Evolutionary conservation across 2,329 filamentous ascomycete species (phyloP).

Genomic region (Aspergillus sp.): DNA sequence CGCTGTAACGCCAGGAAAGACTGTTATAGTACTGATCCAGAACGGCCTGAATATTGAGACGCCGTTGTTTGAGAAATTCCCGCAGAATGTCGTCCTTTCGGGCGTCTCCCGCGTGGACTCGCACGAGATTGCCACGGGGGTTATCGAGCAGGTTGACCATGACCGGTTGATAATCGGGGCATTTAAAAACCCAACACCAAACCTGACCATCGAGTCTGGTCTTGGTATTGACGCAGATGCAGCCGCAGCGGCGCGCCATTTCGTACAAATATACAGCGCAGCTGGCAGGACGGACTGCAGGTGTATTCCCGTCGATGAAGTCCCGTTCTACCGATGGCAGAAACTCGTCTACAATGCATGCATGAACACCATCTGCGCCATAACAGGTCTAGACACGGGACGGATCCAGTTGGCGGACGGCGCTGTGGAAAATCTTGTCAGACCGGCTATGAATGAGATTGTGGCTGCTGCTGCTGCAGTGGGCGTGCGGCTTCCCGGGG

Average conservation of each 20-base stretch:
- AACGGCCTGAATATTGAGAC: conserved; percentile 66
- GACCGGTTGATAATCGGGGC: conserved; percentile 54
- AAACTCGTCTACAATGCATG: conserved; percentile 53
- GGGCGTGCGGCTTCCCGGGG: conserved; percentile 46
- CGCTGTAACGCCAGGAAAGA: conserved; percentile 52
- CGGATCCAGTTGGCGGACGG: conserved; percentile 48
- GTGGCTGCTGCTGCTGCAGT: conserved; percentile 45
- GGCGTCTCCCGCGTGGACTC: conserved; percentile 56
- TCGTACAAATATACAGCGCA: conserved; percentile 50
- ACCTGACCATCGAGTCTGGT: too few relatives aligned
- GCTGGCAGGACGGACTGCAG: conserved; percentile 46
- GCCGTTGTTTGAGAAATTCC: conserved; percentile 50
- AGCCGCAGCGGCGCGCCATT: conserved; percentile 32
- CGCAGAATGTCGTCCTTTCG: conserved; percentile 53
- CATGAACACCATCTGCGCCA: conserved; percentile 55
- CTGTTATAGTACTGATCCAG: conserved; percentile 58
- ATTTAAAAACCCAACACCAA: conserved; percentile 35
- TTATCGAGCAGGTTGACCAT: conserved; percentile 54
- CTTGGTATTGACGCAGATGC: not conserved
- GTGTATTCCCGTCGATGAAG: conserved; percentile 26
- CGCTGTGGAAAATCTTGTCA: conserved; percentile 49
- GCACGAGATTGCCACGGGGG: conserved; percentile 48
- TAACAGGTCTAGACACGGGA: conserved; percentile 53
- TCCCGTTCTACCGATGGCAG: conserved; percentile 31
- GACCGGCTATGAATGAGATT: conserved; percentile 52